These are phyloP conservation scores for Fraxinus baroniana DNA, from an alignment of 305 asterid species.

Conservation along the genomic window DNA sequence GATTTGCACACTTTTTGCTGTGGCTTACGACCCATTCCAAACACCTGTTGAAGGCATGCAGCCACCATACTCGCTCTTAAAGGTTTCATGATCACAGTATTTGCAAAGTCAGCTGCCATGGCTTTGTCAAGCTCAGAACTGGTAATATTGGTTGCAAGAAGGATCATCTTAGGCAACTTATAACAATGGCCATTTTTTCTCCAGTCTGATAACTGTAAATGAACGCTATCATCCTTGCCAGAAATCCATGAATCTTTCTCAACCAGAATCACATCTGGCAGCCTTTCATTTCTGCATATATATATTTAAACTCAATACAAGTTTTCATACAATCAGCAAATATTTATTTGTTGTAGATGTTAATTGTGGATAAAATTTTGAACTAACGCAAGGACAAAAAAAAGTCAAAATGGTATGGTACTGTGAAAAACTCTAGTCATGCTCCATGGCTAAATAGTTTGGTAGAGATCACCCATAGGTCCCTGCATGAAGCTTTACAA, in stretches of 20 bases:
- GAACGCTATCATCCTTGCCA: constrained; percentile 43
- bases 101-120: constrained; percentile 71
- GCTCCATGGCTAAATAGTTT: neutral
- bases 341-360: neutral
- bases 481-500: neutral
- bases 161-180: constrained; percentile 68
- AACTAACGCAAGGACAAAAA: neutral
- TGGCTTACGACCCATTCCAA: constrained; percentile 51
- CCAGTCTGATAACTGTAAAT: constrained; percentile 33
- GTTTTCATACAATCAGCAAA: neutral
- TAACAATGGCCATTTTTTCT: constrained; percentile 48
- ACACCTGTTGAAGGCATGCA: constrained; percentile 74
- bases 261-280: constrained; percentile 64
- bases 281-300: constrained; percentile 45
- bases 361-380: neutral
- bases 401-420: neutral
- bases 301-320: neutral
- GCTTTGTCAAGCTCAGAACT: constrained; percentile 58
- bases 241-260: constrained; percentile 84
- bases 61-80: constrained; percentile 83
- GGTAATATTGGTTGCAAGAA: constrained; percentile 69
- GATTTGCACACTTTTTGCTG: constrained; percentile 37
- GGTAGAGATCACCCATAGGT: neutral
- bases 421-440: neutral
- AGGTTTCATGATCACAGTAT: constrained; percentile 79